Conservation (phyloP, 2,329 filamentous ascomycete species). For the Xylariales sp. region DNA sequence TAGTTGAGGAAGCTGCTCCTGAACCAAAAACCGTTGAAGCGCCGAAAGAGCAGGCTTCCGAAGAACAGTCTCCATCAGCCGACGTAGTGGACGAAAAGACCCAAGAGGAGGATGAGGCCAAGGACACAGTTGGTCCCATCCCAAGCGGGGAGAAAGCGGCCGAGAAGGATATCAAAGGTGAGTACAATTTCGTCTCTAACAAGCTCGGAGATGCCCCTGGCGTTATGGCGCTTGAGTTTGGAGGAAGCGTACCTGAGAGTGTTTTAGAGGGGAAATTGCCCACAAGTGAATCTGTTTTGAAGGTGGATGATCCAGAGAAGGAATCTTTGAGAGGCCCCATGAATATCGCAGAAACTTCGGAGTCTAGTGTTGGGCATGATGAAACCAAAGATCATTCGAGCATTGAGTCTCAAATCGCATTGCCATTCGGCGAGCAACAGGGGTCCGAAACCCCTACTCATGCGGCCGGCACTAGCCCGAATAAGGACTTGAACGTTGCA, state of each 20-base stretch:
- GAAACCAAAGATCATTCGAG: conserved; percentile 26
- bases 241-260: conserved; percentile 7
- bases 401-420: no score
- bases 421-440: no score
- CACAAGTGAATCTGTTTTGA: neutral
- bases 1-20: neutral
- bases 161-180: conserved; percentile 1
- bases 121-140: conserved; percentile 6
- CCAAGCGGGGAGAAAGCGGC: neutral
- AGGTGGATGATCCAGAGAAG: conserved; percentile 4
- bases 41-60: neutral
- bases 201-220: conserved; percentile 3
- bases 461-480: no score
- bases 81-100: neutral
- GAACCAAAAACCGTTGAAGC: neutral
- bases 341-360: neutral
- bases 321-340: conserved; percentile 8
- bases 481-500: no score
- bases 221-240: conserved; percentile 4
- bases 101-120: conserved; percentile 3
- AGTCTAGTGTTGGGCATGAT: neutral
- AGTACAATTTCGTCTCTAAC: neutral
- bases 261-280: conserved; percentile 5
- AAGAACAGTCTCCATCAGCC: neutral
- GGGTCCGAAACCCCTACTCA: no score